phyloP scores from a whole-genome alignment of 2,329 filamentous ascomycete genomes.

The Beauveria caledonica region DNA sequence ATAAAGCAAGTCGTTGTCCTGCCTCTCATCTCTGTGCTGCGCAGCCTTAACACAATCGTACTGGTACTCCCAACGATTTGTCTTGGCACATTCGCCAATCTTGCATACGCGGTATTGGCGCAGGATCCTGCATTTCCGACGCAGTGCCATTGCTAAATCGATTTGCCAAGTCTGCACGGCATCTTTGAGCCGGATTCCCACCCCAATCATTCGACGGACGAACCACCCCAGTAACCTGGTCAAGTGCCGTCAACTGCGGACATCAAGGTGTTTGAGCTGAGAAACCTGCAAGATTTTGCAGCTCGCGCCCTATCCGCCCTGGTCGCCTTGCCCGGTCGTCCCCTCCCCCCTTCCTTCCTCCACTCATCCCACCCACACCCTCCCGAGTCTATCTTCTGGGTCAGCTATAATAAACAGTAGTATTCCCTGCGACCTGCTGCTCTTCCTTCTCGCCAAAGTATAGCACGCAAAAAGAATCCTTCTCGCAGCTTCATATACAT shows the following conservation, averaged over 20 bases:
- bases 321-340: background rate
- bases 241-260: background rate
- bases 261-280: slow-evolving; percentile 12
- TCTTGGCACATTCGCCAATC: slow-evolving; percentile 7
- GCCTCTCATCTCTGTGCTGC: background rate
- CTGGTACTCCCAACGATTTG: background rate
- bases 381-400: background rate
- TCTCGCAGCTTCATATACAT: background rate
- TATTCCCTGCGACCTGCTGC: background rate
- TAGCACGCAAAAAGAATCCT: background rate
- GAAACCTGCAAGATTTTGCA: slow-evolving; percentile 3
- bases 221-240: background rate
- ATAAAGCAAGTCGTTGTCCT: background rate
- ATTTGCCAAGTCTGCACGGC: slow-evolving; percentile 8
- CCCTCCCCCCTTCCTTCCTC: background rate
- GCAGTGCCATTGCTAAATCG: background rate
- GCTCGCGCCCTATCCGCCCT: background rate
- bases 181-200: slow-evolving; percentile 7
- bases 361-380: background rate
- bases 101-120: background rate
- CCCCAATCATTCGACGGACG: background rate
- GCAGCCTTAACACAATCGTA: background rate
- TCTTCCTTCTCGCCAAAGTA: background rate
- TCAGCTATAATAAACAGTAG: slow-evolving; percentile 1
- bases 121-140: background rate